A percentile compares a stretch with the other conserved stretches of the same genome.
Evolutionary conservation across 495 filamentous ascomycete genomes (phyloP).

Genomic region (Podospora anserina): DNA sequence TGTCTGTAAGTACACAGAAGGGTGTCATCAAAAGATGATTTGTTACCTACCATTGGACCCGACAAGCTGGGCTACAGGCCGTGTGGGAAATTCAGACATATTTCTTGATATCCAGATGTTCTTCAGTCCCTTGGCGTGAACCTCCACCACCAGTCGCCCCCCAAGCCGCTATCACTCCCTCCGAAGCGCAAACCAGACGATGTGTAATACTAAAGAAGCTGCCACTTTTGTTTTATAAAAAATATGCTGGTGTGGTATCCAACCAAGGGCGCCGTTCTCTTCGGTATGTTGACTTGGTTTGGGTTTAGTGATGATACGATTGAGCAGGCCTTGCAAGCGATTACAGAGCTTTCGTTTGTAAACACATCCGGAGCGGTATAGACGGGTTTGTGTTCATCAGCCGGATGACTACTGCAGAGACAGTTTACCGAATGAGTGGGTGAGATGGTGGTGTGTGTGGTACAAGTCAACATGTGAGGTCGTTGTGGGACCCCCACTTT

Average conservation of each 20-base stretch:
- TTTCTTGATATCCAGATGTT: neutral
- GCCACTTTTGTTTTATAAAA: too few relatives aligned
- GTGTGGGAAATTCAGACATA: constrained; percentile 32
- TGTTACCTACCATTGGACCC: constrained; percentile 37
- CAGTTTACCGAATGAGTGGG: neutral
- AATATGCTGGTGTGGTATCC: neutral
- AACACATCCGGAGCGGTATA: neutral
- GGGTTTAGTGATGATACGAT: too few relatives aligned
- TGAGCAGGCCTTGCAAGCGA: neutral
- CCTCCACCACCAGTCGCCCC: neutral
- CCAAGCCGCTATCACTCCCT: neutral
- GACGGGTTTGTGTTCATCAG: neutral
- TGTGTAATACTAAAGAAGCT: neutral
- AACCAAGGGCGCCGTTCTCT: too few relatives aligned
- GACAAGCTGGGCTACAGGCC: constrained; percentile 39
- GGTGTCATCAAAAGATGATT: neutral
- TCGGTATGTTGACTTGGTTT: too few relatives aligned
- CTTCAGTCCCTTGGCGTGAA: neutral
- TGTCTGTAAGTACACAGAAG: neutral
- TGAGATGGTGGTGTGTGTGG: neutral
- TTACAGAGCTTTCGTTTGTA: neutral
- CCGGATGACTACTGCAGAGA: neutral
- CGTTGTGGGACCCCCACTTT: neutral
- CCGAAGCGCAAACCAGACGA: neutral
- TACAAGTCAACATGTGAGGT: neutral